Conservation (phyloP, 202 grass and related monocot genomes). For the Schoenoplectus triqueter region DNA sequence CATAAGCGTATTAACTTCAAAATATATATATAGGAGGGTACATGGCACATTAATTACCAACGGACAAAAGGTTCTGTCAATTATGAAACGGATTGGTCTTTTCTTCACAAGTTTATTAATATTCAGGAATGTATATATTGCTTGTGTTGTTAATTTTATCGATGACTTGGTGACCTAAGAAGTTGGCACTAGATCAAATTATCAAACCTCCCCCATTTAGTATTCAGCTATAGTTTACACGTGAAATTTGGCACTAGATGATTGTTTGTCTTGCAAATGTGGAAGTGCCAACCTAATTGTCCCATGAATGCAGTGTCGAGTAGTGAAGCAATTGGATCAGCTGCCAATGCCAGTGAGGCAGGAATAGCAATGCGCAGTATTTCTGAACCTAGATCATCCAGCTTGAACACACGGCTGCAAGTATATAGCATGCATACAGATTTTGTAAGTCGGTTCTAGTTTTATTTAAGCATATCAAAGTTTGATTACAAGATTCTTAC, state of each 20-base stretch:
- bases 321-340: slow-evolving; percentile 89
- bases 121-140: slow-evolving; percentile 5
- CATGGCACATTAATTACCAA: neutral
- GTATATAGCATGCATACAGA: slow-evolving; percentile 9
- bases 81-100: slow-evolving; percentile 13
- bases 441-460: neutral
- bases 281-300: slow-evolving; percentile 60
- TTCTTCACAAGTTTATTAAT: neutral
- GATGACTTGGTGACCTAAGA: neutral
- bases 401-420: slow-evolving; percentile 79
- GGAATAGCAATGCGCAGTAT: slow-evolving; percentile 81
- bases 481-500: neutral
- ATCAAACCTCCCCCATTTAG: neutral
- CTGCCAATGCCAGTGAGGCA: slow-evolving; percentile 80
- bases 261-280: neutral
- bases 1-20: slow-evolving; percentile 15
- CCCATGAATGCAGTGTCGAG: slow-evolving; percentile 95
- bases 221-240: neutral
- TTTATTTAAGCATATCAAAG: neutral
- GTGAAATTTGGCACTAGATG: neutral
- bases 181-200: neutral
- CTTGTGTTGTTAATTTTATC: neutral
- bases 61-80: neutral
- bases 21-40: neutral
- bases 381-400: slow-evolving; percentile 83